Conservation (phyloP, 2,329 filamentous ascomycete species). For the Sporothrix luriei region DNA sequence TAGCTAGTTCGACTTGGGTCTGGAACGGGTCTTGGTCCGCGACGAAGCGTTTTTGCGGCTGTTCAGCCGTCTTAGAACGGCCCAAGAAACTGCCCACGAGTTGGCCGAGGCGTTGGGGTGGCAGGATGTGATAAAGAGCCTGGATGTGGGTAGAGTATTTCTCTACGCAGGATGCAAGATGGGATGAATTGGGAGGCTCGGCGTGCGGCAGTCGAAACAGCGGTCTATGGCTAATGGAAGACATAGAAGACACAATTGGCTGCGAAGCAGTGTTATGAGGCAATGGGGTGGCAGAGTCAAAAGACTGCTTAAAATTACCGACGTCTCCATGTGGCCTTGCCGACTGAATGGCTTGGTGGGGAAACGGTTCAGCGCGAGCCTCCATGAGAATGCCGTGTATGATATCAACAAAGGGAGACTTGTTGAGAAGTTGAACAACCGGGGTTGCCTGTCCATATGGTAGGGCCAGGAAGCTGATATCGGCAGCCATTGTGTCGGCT, state of each 20-base stretch:
- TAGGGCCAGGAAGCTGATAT: neutral
- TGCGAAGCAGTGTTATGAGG: neutral
- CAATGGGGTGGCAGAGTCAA: neutral
- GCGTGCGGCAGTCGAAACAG: neutral
- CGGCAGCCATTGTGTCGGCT: neutral
- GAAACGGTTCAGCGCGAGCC: neutral
- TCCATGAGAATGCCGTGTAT: neutral
- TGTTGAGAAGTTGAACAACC: conserved; percentile 25
- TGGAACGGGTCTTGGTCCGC: neutral
- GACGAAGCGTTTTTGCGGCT: neutral
- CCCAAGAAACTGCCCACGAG: conserved; percentile 11
- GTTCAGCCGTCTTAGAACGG: conserved; percentile 6
- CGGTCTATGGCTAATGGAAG: neutral
- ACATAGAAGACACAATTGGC: no score
- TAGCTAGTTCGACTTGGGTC: conserved; percentile 12
- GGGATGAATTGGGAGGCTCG: neutral
- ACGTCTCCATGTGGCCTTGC: neutral
- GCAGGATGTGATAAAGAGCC: conserved; percentile 31
- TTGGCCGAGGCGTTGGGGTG: neutral
- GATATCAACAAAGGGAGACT: conserved; percentile 22
- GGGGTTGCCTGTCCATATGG: conserved; percentile 28
- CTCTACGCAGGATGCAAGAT: conserved; percentile 21
- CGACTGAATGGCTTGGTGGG: neutral
- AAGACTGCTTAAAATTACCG: neutral
- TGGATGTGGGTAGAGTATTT: conserved; percentile 31